Base-by-base conservation (phyloP, 805 yeast species). In the Clavispora vitiphila region DNA sequence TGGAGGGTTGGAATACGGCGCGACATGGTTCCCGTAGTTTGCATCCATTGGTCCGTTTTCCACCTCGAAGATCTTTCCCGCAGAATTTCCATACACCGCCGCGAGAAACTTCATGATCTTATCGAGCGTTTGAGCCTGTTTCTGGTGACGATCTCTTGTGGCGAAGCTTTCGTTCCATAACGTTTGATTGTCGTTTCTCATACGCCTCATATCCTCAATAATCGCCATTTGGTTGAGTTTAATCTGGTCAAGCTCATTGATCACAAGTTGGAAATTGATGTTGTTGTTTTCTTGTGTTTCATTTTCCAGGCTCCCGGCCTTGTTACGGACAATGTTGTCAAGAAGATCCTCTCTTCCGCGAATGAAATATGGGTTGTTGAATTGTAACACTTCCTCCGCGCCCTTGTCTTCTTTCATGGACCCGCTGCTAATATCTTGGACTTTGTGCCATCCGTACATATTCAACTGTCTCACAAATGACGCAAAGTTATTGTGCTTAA, bases 391-490 rank as follows among this genome's bases (percentile, higher is more conserved):
- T 55, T 93, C 98, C 42, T 90, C 96, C 32, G 66, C 65, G 43
- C 67, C 72, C 30, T 63, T 67, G 42, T 76, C 69, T 29, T 59
- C 63, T 35, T 57, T 57, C 44, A 81, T 64, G 4, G 90, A 76
- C 2, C 95, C 97, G 20, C 84, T 76, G 43, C 68, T 85, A 18
- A 90, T 80, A 63, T 93, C 98, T 64, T 93, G 99, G 4, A 93
- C 93, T 64, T 93, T 93, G 68, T 90, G 98, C 96, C 97, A 93
- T 9, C 99, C 99, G 60, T 93, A 93, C 99, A 93, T 91, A 65
- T 91, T 91, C 55, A 91, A 72, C 60, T 91, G 99, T 47, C 99
- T 79, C 12, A 93, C 98, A 72, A 93, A 93, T 24, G 93, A 82
- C 16, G 98, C 95, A 65, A 93, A 90, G 60, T 93, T 91, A 46